A percentile compares a stretch with the other conserved stretches of the same genome.
Evolutionary conservation across 805 yeast species (phyloP).

Genomic region (Jamesozyma lodderae): DNA sequence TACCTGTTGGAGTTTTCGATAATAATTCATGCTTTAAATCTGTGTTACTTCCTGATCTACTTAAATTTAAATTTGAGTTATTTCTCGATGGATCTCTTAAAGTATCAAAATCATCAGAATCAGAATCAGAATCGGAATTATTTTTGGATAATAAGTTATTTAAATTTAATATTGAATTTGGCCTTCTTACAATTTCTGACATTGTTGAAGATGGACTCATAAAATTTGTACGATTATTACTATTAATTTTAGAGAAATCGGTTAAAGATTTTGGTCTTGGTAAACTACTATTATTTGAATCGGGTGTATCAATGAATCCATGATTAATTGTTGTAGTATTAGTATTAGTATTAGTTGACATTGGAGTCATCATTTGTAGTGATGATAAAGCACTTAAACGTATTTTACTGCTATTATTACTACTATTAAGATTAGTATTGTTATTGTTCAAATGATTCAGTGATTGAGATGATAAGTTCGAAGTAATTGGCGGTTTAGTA

Average conservation of each 20-base stretch:
- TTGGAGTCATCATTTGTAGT: constrained; percentile 56
- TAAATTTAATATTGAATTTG: constrained; percentile 20
- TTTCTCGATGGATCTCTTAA: constrained; percentile 9
- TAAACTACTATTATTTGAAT: constrained; percentile 4
- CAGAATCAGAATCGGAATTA: constrained; percentile 16
- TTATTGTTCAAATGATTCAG: neutral
- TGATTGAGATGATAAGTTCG: constrained; percentile 4
- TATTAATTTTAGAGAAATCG: constrained; percentile 9
- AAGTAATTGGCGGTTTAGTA: constrained; percentile 2
- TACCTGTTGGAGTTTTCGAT: neutral
- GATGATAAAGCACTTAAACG: constrained; percentile 37
- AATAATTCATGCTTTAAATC: constrained; percentile 8
- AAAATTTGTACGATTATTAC: neutral
- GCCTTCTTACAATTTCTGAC: constrained; percentile 12
- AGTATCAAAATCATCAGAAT: constrained; percentile 3
- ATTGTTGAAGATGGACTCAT: neutral
- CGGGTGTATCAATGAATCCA: constrained; percentile 14
- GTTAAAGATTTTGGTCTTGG: constrained; percentile 23
- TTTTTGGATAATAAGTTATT: constrained; percentile 12
- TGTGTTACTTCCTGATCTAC: constrained; percentile 21
- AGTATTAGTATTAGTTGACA: constrained; percentile 11
- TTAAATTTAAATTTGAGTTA: constrained; percentile 7
- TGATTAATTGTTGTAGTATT: neutral
- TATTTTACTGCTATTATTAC: constrained; percentile 13
- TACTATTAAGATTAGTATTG: no score